phyloP scores from a whole-genome alignment of 495 filamentous ascomycete genomes.

The Aspergillus coremiiformis region DNA sequence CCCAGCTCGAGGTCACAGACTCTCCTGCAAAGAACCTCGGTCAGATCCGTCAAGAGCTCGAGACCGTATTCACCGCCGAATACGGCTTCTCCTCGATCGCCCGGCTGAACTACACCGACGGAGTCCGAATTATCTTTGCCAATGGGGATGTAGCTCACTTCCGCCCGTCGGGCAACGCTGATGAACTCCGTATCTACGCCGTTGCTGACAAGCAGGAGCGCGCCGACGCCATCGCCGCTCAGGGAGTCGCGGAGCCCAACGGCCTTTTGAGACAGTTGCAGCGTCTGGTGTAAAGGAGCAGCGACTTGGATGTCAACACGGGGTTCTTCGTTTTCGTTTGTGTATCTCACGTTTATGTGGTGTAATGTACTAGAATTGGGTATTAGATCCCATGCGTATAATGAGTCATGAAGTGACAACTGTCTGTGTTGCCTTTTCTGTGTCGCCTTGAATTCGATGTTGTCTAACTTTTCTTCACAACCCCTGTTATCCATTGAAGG shows the following conservation, averaged over 20 bases:
- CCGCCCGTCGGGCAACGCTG: slow-evolving; percentile 24
- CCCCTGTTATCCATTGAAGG: too few species aligned
- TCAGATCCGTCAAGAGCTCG: slow-evolving; percentile 11
- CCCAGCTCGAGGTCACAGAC: background rate
- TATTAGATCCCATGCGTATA: too few species aligned
- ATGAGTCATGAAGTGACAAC: too few species aligned
- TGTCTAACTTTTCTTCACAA: too few species aligned
- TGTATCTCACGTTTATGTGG: too few species aligned
- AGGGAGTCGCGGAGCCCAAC: slow-evolving; percentile 16
- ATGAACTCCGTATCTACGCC: slow-evolving; percentile 25
- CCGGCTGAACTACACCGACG: slow-evolving; percentile 21
- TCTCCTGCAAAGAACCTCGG: background rate
- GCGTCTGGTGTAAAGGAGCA: slow-evolving; percentile 8
- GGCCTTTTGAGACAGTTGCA: slow-evolving; percentile 17
- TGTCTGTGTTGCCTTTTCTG: too few species aligned
- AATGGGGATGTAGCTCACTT: slow-evolving; percentile 25
- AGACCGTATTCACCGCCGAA: slow-evolving; percentile 18
- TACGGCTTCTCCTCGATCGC: slow-evolving; percentile 14
- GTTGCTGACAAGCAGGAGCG: slow-evolving; percentile 20
- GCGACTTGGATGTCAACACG: too few species aligned
- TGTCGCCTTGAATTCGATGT: too few species aligned
- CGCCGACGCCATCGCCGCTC: slow-evolving; percentile 16
- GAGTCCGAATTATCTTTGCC: slow-evolving; percentile 18
- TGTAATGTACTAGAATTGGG: too few species aligned
- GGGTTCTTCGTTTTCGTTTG: too few species aligned